Evolutionary conservation across 163 green algal genomes (phyloP).

Genomic region (Scenedesmus sp.): DNA sequence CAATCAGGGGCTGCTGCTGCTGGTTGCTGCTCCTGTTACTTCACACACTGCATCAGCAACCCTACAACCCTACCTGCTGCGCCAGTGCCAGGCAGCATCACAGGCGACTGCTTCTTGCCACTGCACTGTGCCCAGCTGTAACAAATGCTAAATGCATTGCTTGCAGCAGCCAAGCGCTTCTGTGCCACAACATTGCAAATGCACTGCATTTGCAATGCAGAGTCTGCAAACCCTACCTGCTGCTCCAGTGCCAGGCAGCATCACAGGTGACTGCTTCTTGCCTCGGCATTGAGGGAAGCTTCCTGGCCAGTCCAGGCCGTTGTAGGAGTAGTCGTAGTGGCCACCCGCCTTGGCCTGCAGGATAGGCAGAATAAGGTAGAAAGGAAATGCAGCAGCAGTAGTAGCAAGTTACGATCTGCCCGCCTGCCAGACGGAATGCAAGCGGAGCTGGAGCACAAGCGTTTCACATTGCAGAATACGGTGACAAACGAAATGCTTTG

Average conservation of each 20-base stretch:
- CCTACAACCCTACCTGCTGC: too few relatives aligned
- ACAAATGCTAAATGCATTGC: neutral
- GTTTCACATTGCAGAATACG: too few relatives aligned
- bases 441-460: too few relatives aligned
- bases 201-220: neutral
- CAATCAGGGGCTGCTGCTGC: too few relatives aligned
- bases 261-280: neutral
- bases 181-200: neutral
- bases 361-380: neutral
- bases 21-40: too few relatives aligned
- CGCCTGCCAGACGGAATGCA: too few relatives aligned
- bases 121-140: too few relatives aligned
- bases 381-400: neutral
- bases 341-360: neutral
- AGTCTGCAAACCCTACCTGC: neutral
- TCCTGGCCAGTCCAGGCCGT: slow-evolving; percentile 24
- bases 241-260: slow-evolving; percentile 21
- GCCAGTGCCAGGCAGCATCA: too few relatives aligned
- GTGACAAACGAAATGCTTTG: too few relatives aligned
- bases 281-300: slow-evolving; percentile 1
- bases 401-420: too few relatives aligned
- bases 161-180: neutral
- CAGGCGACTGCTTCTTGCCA: neutral
- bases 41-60: too few relatives aligned
- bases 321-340: slow-evolving; percentile 25